phyloP scores from a whole-genome alignment of 352 stramenopile species.

The Aphanomyces cochlioides region DNA sequence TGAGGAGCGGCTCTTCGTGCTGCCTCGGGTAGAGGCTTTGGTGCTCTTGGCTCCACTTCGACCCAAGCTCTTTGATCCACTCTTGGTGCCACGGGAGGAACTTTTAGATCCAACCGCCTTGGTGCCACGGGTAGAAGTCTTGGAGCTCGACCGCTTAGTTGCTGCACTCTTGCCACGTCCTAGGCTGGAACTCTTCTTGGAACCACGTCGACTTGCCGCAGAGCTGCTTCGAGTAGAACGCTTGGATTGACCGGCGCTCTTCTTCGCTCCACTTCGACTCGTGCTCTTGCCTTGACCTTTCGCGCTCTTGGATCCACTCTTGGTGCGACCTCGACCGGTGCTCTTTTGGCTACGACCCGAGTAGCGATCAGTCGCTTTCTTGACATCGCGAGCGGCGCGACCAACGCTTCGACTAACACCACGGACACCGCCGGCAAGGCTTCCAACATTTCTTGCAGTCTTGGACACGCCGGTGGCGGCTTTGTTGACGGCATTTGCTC shows the following conservation, averaged over 20 bases:
- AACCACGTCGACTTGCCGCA: too few relatives aligned
- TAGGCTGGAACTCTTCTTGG: neutral
- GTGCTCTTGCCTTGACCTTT: neutral
- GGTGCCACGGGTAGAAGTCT: neutral
- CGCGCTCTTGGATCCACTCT: neutral
- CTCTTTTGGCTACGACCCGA: neutral
- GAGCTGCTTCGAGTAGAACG: too few relatives aligned
- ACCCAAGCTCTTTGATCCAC: too few relatives aligned
- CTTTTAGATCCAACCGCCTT: too few relatives aligned
- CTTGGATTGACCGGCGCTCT: too few relatives aligned
- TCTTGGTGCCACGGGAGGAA: neutral
- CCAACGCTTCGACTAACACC: too few relatives aligned
- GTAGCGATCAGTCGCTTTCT: neutral
- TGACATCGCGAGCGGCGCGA: neutral
- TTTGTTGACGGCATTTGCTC: neutral
- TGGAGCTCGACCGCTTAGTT: conserved; percentile 1
- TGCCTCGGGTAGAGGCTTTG: neutral
- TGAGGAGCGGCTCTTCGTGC: neutral
- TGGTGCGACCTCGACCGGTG: neutral
- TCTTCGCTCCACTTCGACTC: too few relatives aligned
- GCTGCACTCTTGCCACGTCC: neutral
- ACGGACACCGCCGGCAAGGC: neutral
- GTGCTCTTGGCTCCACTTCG: neutral
- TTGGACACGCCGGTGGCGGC: neutral
- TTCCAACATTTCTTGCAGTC: neutral